These are phyloP conservation scores for Mentha longifolia DNA, from an alignment of 257 asterid species.

Conservation along the genomic window DNA sequence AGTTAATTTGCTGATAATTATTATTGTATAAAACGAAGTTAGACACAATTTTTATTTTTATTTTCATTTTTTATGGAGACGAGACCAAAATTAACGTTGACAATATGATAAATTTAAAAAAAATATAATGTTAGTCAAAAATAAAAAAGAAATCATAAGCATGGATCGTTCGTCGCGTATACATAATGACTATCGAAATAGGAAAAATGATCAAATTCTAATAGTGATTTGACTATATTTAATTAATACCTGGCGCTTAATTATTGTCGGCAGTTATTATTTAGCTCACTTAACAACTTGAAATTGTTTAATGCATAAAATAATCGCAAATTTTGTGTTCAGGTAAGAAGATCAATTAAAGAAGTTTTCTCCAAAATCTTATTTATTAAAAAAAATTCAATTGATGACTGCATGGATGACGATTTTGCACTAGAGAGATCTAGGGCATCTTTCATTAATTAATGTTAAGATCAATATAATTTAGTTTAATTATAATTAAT, in stretches of 20 bases:
- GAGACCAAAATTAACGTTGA: too few species aligned
- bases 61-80: too few species aligned
- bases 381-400: not conserved
- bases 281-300: slow-evolving; percentile 7
- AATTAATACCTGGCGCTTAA: slow-evolving; percentile 4
- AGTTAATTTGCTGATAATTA: too few species aligned
- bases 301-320: not conserved
- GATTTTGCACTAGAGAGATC: slow-evolving; percentile 27
- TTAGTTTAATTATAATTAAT: not conserved
- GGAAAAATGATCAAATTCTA: slow-evolving; percentile 3
- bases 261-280: slow-evolving; percentile 14
- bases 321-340: not conserved
- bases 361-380: not conserved
- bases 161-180: slow-evolving; percentile 40
- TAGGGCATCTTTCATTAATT: slow-evolving; percentile 14
- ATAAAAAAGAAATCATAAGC: not conserved
- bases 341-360: too few species aligned
- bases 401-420: slow-evolving; percentile 50
- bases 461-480: not conserved
- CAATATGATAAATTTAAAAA: too few species aligned
- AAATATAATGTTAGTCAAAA: too few species aligned
- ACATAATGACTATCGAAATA: not conserved
- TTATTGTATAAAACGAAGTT: too few species aligned
- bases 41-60: too few species aligned
- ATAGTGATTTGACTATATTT: slow-evolving; percentile 34